Evolutionary conservation across 1,284 basidiomycete species (phyloP).

Genomic region (Microbotryum saponariae): DNA sequence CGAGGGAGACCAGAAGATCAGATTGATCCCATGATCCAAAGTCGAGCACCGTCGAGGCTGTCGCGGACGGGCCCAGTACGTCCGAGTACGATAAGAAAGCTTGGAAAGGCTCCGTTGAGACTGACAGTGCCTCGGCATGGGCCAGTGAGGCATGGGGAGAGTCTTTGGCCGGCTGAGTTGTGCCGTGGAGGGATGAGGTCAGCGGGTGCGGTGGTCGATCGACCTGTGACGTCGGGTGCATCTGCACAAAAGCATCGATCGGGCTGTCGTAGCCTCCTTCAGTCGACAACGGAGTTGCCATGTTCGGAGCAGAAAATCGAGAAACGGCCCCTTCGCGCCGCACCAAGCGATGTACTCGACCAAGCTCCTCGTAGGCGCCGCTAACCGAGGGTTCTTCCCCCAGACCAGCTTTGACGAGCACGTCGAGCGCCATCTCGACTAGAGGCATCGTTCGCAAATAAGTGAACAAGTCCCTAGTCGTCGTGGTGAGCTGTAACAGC

Average conservation of each 20-base stretch:
- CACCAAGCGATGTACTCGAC: neutral
- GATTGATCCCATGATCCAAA: conserved; percentile 27
- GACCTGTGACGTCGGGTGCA: too few relatives aligned
- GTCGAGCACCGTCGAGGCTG: conserved; percentile 20
- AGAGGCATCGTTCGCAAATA: conserved; percentile 17
- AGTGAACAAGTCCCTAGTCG: conserved; percentile 14
- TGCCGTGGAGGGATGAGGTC: too few relatives aligned
- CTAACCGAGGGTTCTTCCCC: neutral
- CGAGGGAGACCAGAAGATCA: conserved; percentile 26
- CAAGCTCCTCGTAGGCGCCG: conserved; percentile 19
- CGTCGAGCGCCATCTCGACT: conserved; percentile 18
- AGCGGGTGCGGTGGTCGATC: too few relatives aligned
- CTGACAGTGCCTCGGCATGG: neutral
- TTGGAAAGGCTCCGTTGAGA: conserved; percentile 22
- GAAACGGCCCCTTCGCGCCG: too few relatives aligned
- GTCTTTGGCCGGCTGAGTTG: too few relatives aligned
- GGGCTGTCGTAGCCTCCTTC: too few relatives aligned
- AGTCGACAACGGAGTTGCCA: too few relatives aligned
- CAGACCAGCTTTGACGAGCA: neutral
- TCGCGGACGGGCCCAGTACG: conserved; percentile 14
- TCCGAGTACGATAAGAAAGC: conserved; percentile 18
- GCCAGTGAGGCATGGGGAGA: too few relatives aligned
- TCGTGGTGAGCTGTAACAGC: conserved; percentile 7
- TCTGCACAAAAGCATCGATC: too few relatives aligned
- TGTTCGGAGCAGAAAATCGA: too few relatives aligned